Conservation (phyloP, 176 grass and related monocot genomes). For the Juncus inflexus region DNA sequence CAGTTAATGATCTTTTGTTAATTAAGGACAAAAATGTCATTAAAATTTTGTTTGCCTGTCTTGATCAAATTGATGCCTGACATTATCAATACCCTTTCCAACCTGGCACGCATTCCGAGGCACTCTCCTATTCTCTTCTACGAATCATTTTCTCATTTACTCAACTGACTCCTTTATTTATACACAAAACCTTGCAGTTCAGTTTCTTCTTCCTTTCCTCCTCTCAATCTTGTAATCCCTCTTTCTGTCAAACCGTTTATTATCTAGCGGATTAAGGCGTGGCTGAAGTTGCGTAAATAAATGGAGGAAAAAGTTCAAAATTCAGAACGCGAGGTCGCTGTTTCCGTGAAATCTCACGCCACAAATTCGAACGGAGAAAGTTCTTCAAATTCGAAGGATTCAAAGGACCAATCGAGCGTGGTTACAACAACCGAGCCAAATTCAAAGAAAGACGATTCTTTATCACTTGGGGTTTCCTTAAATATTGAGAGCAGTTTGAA, state of each 20-base stretch:
- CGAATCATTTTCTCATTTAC: not conserved
- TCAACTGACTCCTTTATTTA: not conserved
- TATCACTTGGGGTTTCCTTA: not conserved
- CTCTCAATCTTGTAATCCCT: not conserved
- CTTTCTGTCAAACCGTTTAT: not conserved
- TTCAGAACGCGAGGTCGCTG: not conserved
- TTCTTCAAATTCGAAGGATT: conserved; percentile 4
- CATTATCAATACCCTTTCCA: too few species aligned
- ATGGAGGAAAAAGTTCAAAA: conserved; percentile 19
- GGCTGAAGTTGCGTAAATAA: conserved; percentile 3
- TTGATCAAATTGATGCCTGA: too few species aligned
- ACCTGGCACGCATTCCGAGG: conserved; percentile 36
- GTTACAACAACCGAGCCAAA: not conserved
- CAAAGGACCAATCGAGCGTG: not conserved
- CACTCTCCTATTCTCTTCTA: not conserved
- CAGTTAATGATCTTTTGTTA: too few species aligned
- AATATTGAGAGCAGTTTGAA: not conserved
- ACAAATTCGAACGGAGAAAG: not conserved
- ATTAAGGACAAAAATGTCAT: too few species aligned
- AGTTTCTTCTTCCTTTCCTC: not conserved
- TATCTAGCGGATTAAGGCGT: not conserved
- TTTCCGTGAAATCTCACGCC: not conserved
- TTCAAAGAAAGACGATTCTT: conserved; percentile 7
- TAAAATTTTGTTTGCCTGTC: too few species aligned
- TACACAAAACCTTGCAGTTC: not conserved